Evolutionary conservation across 345 rosid genomes (phyloP), one percentile per base, ranked within the genome.

Genomic region (Eucalyptus regnans): DNA sequence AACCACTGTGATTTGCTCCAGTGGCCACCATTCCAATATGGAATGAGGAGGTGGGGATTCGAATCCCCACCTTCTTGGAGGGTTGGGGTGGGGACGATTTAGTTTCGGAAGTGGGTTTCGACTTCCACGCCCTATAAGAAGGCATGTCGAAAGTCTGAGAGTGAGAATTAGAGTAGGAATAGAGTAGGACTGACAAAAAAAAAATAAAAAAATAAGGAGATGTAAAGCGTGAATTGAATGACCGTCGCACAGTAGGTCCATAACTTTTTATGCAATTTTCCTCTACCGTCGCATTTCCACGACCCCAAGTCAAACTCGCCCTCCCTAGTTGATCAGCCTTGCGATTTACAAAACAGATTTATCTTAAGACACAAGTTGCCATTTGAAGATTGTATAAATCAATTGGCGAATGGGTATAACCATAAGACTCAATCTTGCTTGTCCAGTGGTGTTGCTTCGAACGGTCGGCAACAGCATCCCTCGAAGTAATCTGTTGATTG

Each of bases 211-310:
- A 68, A 31, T 68, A 4, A 16, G 44, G 5, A 31, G 80, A 68
- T 4, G 80, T 37, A 37, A 37, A 68, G 80, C 23, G 12, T 33
- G 37, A 68, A 3, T 68, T 31, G 33, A 68, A 68, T 31, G 20
- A 52, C 8, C 1, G 16, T 29, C 18, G 1, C 11, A 18, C 1
- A 18, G 1, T 71, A 37, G 1, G 11, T 37, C 43, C 1, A 37
- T 71, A 9, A 71, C 25, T 18, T 18, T 20, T 37, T 18, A 12
- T 71, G 43, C 27, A 71, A 71, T 37, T 37, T 37, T 76, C 13
- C 27, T 4, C 15, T 10, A 9, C 18, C 1, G 14, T 71, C 23
- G 46, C 83, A 37, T 76, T 76, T 76, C 48, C 83, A 10, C 27
- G 8, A 37, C 83, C 83, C 83, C 83, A 37, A 37, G 83, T 76